Percentiles rank a stretch among this genome's conserved stretches.
Evolutionary conservation across 2,329 filamentous ascomycete species (phyloP).

Genomic region (Conoideocrella luteorostrata): DNA sequence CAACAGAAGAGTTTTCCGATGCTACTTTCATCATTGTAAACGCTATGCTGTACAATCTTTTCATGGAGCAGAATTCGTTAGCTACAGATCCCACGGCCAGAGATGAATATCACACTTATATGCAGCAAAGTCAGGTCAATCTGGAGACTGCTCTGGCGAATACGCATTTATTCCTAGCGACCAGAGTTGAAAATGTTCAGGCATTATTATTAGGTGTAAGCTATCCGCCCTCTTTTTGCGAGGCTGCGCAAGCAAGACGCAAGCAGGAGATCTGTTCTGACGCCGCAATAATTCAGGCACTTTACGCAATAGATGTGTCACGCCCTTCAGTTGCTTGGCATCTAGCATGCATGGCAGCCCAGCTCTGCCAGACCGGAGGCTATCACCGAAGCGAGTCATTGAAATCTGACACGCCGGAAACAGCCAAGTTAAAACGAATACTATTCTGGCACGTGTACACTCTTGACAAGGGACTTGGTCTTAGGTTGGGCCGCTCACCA

Average conservation of each 20-base stretch:
- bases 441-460: slow-evolving; percentile 49
- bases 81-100: slow-evolving; percentile 24
- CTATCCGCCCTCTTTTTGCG: slow-evolving; percentile 1
- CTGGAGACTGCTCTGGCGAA: slow-evolving; percentile 44
- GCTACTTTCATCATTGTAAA: slow-evolving; percentile 45
- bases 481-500: slow-evolving; percentile 53
- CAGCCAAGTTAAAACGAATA: slow-evolving; percentile 30
- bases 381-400: slow-evolving; percentile 44
- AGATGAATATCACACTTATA: slow-evolving; percentile 31
- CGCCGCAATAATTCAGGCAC: slow-evolving; percentile 33
- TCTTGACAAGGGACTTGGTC: slow-evolving; percentile 50
- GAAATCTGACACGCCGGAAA: slow-evolving; percentile 25
- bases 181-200: slow-evolving; percentile 48
- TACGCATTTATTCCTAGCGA: slow-evolving; percentile 50
- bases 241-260: not conserved
- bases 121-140: slow-evolving; percentile 39
- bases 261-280: not conserved
- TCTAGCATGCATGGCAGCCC: slow-evolving; percentile 51
- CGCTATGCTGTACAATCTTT: slow-evolving; percentile 42
- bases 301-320: slow-evolving; percentile 57
- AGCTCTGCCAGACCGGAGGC: slow-evolving; percentile 56
- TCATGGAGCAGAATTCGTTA: slow-evolving; percentile 38
- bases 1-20: slow-evolving; percentile 43
- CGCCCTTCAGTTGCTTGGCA: slow-evolving; percentile 59
- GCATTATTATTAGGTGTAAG: slow-evolving; percentile 53